Conservation (phyloP, 345 rosid species). For the Hypericum androsaemum region DNA sequence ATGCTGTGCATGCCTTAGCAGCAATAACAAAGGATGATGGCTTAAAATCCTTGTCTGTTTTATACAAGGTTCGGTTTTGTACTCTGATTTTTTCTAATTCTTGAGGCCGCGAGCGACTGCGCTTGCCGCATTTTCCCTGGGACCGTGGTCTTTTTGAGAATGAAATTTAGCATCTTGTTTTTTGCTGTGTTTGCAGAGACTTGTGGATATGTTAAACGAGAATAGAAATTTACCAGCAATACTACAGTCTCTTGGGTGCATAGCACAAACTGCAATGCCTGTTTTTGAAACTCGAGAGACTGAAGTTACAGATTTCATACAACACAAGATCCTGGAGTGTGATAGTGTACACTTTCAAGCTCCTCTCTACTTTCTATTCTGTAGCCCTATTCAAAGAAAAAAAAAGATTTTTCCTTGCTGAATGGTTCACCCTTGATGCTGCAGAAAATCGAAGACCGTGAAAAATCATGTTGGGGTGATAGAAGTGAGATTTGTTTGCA, state of each 20-base stretch:
- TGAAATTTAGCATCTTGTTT: not conserved
- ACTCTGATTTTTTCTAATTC: not conserved
- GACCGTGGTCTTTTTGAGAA: too few relatives aligned
- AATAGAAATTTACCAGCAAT: constrained; percentile 83
- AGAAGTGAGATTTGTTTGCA: constrained; percentile 73
- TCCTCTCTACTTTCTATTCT: constrained; percentile 17
- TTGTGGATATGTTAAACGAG: constrained; percentile 90
- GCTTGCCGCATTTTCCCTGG: constrained; percentile 2
- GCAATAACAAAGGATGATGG: constrained; percentile 98
- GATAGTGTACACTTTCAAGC: constrained; percentile 41
- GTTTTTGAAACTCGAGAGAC: constrained; percentile 94
- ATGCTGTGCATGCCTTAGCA: constrained; percentile 96
- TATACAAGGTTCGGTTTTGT: constrained; percentile 59
- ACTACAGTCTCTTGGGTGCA: constrained; percentile 91
- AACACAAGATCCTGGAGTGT: constrained; percentile 54
- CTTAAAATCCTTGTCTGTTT: constrained; percentile 84
- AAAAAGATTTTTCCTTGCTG: constrained; percentile 11
- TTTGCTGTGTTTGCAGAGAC: constrained; percentile 54
- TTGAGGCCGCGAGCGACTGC: not conserved
- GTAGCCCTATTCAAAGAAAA: constrained; percentile 6
- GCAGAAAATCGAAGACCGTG: constrained; percentile 54
- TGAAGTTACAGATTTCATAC: constrained; percentile 70
- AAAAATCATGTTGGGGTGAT: constrained; percentile 55
- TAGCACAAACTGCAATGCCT: constrained; percentile 92
- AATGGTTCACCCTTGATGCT: constrained; percentile 18